Percentiles rank a stretch among this genome's conserved stretches.
phyloP scores from a whole-genome alignment of 768 basidiomycete genomes.

The Suillus bovinus region DNA sequence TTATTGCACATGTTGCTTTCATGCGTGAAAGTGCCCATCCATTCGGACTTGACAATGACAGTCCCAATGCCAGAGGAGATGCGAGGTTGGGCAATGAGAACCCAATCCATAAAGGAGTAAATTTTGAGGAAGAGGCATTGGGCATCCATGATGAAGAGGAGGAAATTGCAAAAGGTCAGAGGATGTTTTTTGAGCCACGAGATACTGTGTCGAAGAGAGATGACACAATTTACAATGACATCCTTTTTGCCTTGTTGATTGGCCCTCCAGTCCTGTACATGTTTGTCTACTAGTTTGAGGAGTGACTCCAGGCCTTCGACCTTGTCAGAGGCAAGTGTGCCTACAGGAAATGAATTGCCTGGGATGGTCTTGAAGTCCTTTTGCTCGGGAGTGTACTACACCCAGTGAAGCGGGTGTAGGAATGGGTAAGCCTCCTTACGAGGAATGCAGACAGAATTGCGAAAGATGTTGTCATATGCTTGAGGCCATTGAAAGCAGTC shows the following conservation, averaged over 20 bases:
- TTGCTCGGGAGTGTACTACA: neutral
- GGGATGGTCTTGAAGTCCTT: neutral
- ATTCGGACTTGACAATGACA: neutral
- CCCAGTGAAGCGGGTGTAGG: neutral
- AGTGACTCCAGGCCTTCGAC: neutral
- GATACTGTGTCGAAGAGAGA: neutral
- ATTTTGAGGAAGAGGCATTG: neutral
- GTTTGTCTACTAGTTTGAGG: neutral
- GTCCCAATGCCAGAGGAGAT: neutral
- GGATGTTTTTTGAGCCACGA: neutral
- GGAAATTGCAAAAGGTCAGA: neutral
- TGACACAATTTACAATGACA: neutral
- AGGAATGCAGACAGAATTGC: neutral
- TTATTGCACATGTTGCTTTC: neutral
- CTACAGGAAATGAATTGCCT: slow-evolving; percentile 1
- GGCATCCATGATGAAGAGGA: neutral
- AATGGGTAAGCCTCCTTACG: neutral
- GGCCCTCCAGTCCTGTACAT: neutral
- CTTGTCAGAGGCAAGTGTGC: neutral
- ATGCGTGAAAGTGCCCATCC: neutral
- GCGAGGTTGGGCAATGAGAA: neutral
- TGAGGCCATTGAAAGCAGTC: neutral
- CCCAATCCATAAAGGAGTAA: neutral
- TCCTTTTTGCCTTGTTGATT: neutral
- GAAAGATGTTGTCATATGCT: neutral